Conservation (phyloP, 2,329 filamentous ascomycete genomes). For the Fusarium caatingaense region DNA sequence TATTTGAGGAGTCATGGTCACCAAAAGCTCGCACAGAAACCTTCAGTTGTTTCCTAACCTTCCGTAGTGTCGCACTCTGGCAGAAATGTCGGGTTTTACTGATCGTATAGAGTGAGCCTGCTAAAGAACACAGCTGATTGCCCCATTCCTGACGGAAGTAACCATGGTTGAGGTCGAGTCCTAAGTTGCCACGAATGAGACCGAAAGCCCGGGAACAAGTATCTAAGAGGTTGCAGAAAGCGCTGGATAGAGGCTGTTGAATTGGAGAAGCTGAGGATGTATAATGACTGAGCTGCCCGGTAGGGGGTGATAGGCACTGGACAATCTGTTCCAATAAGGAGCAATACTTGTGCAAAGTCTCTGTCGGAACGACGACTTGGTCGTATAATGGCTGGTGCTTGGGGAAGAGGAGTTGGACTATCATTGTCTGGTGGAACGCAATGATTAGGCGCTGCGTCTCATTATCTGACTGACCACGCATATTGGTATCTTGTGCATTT, state of each 20-base stretch:
- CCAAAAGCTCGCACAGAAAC: constrained; percentile 41
- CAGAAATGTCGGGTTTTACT: constrained; percentile 47
- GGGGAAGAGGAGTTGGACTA: constrained; percentile 51
- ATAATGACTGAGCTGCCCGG: constrained; percentile 39
- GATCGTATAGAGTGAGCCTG: constrained; percentile 43
- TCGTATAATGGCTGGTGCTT: constrained; percentile 26
- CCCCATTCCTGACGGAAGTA: constrained; percentile 42
- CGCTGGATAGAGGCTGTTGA: constrained; percentile 43
- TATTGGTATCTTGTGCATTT: constrained; percentile 15
- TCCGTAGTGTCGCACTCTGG: constrained; percentile 40
- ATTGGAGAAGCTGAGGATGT: constrained; percentile 36
- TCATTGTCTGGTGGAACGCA: constrained; percentile 50
- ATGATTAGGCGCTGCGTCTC: constrained; percentile 45
- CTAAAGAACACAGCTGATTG: constrained; percentile 40
- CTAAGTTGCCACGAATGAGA: constrained; percentile 37
- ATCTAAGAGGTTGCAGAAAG: constrained; percentile 48
- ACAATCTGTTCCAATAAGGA: constrained; percentile 47
- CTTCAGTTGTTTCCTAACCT: constrained; percentile 48
- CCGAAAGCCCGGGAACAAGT: constrained; percentile 49
- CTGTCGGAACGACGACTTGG: constrained; percentile 37
- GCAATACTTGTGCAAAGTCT: constrained; percentile 47
- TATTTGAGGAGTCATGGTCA: constrained; percentile 28
- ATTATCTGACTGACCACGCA: constrained; percentile 36
- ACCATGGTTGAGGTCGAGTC: constrained; percentile 33
- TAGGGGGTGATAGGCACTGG: constrained; percentile 37